A percentile compares a stretch with the other conserved stretches of the same genome.
phyloP scores from a whole-genome alignment of 1,139 yeast species.

The Pichia sp. region DNA sequence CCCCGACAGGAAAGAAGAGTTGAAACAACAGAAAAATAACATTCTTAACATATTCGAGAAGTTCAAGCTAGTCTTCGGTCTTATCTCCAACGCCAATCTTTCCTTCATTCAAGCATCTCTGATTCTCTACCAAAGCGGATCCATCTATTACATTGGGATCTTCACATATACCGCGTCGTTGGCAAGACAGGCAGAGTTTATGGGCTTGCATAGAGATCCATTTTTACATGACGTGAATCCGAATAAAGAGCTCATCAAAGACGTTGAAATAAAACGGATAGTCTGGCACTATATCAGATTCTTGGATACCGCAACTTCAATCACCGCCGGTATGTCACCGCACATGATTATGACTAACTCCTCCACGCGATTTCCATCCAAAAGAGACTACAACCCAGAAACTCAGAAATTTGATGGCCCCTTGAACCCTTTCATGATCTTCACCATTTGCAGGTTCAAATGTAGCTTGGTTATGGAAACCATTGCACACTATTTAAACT shows the following conservation, averaged over 20 bases:
- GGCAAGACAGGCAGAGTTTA: conserved; percentile 20
- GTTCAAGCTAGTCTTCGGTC: conserved; percentile 16
- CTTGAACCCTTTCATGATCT: conserved; percentile 18
- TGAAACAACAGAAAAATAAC: conserved; percentile 8
- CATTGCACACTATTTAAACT: conserved; percentile 18
- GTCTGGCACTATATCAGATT: conserved; percentile 19
- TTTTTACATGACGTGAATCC: conserved; percentile 18
- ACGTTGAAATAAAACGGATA: conserved; percentile 16
- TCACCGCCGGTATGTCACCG: conserved; percentile 20
- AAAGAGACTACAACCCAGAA: conserved; percentile 15
- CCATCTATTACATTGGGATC: conserved; percentile 17
- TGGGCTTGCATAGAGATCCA: conserved; percentile 23
- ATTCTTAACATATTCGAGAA: conserved; percentile 15
- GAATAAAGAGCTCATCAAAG: conserved; percentile 8
- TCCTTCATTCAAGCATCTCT: conserved; percentile 19
- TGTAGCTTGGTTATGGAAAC: conserved; percentile 21
- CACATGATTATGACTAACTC: conserved; percentile 22
- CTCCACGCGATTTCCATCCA: conserved; percentile 19
- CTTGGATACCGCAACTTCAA: conserved; percentile 20
- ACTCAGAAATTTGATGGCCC: conserved; percentile 18
- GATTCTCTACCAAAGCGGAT: conserved; percentile 16
- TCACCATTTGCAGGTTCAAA: conserved; percentile 17
- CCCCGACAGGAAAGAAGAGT: not conserved
- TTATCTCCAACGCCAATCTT: conserved; percentile 14
- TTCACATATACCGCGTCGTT: conserved; percentile 18